A percentile compares a stretch with the other conserved stretches of the same genome.
phyloP scores from a whole-genome alignment of 1,284 basidiomycete species.

The Trametes polyzona region DNA sequence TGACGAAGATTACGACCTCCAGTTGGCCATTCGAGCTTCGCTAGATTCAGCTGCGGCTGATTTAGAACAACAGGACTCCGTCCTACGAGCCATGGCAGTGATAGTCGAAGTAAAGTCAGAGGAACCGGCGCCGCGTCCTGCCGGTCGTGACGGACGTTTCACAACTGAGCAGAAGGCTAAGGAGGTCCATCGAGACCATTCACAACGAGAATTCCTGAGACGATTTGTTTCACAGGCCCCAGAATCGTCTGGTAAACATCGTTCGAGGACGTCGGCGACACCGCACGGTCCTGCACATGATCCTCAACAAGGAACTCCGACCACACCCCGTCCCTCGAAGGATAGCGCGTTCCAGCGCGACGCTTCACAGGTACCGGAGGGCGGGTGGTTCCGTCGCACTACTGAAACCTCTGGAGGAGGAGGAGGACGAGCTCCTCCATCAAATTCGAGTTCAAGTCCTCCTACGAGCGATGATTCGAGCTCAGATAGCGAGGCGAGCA shows the following conservation, averaged over 20 bases:
- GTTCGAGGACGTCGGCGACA: background rate
- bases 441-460: background rate
- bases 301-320: no score
- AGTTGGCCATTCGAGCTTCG: background rate
- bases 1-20: background rate
- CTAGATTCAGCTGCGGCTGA: background rate
- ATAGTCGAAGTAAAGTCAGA: background rate
- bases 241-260: background rate
- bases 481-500: background rate
- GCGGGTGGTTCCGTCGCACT: background rate
- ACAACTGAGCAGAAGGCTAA: background rate
- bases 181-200: background rate
- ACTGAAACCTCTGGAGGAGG: background rate
- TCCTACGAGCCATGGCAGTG: background rate
- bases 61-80: background rate
- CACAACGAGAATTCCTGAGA: background rate
- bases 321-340: background rate
- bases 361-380: background rate
- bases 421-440: background rate
- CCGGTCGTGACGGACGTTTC: background rate
- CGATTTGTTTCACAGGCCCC: background rate
- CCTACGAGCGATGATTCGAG: background rate
- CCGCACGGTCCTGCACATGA: no score
- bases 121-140: background rate
- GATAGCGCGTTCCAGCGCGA: background rate